Conservation (phyloP, 73 alveolate genomes). For the Stentor roeselii region DNA sequence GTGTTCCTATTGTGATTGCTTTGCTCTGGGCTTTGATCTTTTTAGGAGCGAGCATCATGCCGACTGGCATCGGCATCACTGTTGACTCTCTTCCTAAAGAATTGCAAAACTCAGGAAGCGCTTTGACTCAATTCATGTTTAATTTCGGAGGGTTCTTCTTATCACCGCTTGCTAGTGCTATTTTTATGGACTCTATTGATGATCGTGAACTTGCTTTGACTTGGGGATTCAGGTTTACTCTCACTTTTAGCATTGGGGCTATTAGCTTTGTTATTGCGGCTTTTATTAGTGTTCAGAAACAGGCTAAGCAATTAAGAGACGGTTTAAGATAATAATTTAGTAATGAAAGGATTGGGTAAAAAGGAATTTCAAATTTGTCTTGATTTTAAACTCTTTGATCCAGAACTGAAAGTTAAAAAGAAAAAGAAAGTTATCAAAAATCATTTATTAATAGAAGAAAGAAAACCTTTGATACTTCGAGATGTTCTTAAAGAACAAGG, state of each 20-base stretch:
- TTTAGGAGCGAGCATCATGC: background rate
- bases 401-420: too few relatives aligned
- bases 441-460: too few relatives aligned
- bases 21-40: background rate
- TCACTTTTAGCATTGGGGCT: background rate
- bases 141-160: background rate
- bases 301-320: too few relatives aligned
- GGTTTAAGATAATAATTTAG: too few relatives aligned
- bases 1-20: background rate
- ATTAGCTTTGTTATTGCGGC: background rate
- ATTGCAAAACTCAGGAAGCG: background rate
- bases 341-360: too few relatives aligned
- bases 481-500: too few relatives aligned
- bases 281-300: too few relatives aligned
- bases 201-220: background rate
- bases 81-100: background rate
- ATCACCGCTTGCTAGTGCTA: background rate
- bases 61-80: background rate
- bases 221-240: background rate
- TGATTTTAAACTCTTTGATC: too few relatives aligned
- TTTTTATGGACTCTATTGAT: background rate
- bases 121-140: background rate
- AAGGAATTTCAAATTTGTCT: too few relatives aligned
- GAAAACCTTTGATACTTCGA: too few relatives aligned
- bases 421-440: too few relatives aligned